Evolutionary conservation across 2,329 filamentous ascomycete genomes (phyloP).

Genomic region (Ascochyta lentis): DNA sequence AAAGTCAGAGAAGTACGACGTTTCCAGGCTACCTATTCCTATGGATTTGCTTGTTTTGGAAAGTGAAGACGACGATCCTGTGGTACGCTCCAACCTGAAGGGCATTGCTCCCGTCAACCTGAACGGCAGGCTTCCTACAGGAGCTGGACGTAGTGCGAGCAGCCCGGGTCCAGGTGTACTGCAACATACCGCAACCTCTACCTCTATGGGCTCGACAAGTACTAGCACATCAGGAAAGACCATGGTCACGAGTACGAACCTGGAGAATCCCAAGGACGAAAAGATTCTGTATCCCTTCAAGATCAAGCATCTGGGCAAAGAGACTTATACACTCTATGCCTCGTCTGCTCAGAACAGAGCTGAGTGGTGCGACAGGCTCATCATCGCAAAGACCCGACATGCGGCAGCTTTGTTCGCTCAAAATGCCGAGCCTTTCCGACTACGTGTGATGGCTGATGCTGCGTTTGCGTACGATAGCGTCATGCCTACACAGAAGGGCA

Average conservation of each 20-base stretch:
- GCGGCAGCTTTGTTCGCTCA: slow-evolving; percentile 87
- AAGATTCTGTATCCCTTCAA: slow-evolving; percentile 89
- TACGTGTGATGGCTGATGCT: slow-evolving; percentile 90
- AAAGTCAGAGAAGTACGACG: slow-evolving; percentile 85
- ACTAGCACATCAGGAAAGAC: slow-evolving; percentile 61
- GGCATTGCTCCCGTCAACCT: slow-evolving; percentile 66
- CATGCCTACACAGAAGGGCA: slow-evolving; percentile 60
- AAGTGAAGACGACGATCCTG: slow-evolving; percentile 88
- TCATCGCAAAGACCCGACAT: slow-evolving; percentile 92
- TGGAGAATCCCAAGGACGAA: slow-evolving; percentile 70
- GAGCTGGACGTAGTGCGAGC: slow-evolving; percentile 56
- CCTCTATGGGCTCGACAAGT: slow-evolving; percentile 59
- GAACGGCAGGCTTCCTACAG: slow-evolving; percentile 48
- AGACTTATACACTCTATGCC: slow-evolving; percentile 90
- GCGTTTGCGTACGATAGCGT: slow-evolving; percentile 83
- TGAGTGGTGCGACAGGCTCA: slow-evolving; percentile 93
- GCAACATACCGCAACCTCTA: slow-evolving; percentile 71
- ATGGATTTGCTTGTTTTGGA: slow-evolving; percentile 96
- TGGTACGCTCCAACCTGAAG: slow-evolving; percentile 79
- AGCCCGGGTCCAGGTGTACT: slow-evolving; percentile 60
- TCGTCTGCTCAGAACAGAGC: slow-evolving; percentile 74
- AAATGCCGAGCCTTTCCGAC: slow-evolving; percentile 92
- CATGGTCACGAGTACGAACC: slow-evolving; percentile 54
- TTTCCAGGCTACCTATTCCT: slow-evolving; percentile 92
- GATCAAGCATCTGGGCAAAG: slow-evolving; percentile 93